Base-by-base conservation (phyloP, 2,329 filamentous ascomycete genomes). In the Didymella keratinophila region DNA sequence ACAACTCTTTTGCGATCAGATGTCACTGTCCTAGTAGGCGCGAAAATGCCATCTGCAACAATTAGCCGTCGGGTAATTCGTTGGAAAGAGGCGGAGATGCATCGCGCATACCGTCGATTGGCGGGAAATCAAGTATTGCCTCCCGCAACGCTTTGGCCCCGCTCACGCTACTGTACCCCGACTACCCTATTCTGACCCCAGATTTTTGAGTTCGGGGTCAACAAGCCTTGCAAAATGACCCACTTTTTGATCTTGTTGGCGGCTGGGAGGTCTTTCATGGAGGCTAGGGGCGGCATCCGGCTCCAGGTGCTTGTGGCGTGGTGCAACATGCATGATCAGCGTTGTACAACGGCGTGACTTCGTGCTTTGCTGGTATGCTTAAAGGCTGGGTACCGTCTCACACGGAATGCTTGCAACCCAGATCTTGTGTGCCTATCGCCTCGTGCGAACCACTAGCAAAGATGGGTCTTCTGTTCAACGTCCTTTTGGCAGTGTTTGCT, bases 381-480 rank as follows among this genome's bases (percentile, higher is more conserved):
- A 56, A 56, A 60, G 25, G 44, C 14, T 41, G 12, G n/a, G 28
- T 23, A 11, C 20, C 30, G 25, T 52, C 25, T 53, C 20, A n/a
- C 7, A 48, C 7, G 3, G 41, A 9, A 14, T 9, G 16, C 16
- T 25, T 30, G 4, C 11, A 25, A n/a, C 5, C 37, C 23, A 12
- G 42, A 51, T 16, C 18, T 30, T 25, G 25, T 27, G 9, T 21
- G n/a, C 5, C 11, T 12, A 11, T 42, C 36, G 30, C 21, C 49
- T 12, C 18, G 16, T 41, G 8, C 9, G 30, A 12, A 25, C 10
- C 51, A 46, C 21, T 25, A 28, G 48, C 42, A 52, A 58, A 37
- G 2, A 81, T 80, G 78, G 79, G 78, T 47, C 73, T 75, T 53
- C 43, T 74, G 44, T 81, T 80, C 71, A 81, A 79, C 56, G 63